These are phyloP conservation scores for Yarrowia phangngaensis DNA, from an alignment of 805 yeast genomes.

Conservation along the genomic window DNA sequence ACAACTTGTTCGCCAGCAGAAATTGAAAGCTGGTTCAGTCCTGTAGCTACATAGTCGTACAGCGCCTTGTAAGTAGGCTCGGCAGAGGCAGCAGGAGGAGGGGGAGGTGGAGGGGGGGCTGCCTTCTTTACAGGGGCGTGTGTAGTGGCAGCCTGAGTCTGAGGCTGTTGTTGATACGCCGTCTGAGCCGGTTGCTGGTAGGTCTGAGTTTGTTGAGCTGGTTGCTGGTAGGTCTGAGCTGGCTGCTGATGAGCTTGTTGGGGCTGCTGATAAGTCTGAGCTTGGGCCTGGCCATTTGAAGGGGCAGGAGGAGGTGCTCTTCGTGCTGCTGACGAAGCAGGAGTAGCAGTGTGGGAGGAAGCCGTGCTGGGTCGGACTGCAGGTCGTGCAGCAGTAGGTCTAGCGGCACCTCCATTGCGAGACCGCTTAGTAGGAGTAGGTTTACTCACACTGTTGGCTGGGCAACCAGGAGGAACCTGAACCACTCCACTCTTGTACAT, in stretches of 20 bases:
- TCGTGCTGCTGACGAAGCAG: conserved; percentile 28
- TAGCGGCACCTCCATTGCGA: conserved; percentile 24
- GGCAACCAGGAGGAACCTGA: conserved; percentile 72
- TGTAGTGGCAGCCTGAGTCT: conserved; percentile 35
- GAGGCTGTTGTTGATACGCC: conserved; percentile 29
- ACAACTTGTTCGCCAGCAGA: conserved; percentile 70
- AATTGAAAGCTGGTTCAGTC: conserved; percentile 77
- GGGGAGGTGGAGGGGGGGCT: conserved; percentile 45
- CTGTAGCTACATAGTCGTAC: conserved; percentile 85
- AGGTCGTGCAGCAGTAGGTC: conserved; percentile 29
- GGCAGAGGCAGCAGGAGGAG: conserved; percentile 58
- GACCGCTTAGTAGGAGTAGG: conserved; percentile 57
- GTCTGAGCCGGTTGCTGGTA: conserved; percentile 34
- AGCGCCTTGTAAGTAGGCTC: conserved; percentile 79
- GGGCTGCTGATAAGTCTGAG: conserved; percentile 27
- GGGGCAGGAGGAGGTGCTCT: conserved; percentile 30
- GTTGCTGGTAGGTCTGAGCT: conserved; percentile 32
- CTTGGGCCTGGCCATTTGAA: conserved; percentile 20
- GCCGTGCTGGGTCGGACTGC: conserved; percentile 31
- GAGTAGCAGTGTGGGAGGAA: conserved; percentile 19
- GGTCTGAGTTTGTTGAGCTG: conserved; percentile 34
- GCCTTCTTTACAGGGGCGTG: no score
- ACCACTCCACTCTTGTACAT: conserved; percentile 84
- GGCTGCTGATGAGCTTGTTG: conserved; percentile 28
- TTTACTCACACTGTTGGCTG: conserved; percentile 65